Base-by-base conservation (phyloP, 1,284 basidiomycete species). In the Trametes pubescens region DNA sequence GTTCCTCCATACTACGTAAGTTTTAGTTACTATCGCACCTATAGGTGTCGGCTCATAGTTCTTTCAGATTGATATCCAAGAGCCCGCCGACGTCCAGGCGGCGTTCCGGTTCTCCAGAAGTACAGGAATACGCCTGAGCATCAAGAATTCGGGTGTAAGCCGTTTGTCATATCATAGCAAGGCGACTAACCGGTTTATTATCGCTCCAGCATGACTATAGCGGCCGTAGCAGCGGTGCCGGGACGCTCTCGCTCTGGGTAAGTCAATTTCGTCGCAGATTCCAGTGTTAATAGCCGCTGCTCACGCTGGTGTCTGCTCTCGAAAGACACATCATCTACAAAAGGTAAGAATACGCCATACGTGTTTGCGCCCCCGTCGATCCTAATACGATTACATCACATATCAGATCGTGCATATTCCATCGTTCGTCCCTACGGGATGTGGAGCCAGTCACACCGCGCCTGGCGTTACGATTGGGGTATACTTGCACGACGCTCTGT, bases 111-210 rank as follows among this genome's bases (percentile, higher is more conserved):
- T 79, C 66, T 74, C 77, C 2, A 59, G 63, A 13, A 22, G 34
- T 24, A 78, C 76, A 11, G 74, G 75, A 16, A 69, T 77, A 13
- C 72, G 66, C 2, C 67, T 81, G 0, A 74, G 74, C 7, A 76
- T 81, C 43, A 80, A 81, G 64, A 79, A 77, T 62, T 74, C 75
- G 38, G 78, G 78, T 2, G 46, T 47, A 47, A 35, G 34, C 34
- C 34, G 13, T 35, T 35, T 7, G 34, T 35, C 13, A 6, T 35
- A 13, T 13, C 13, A 13, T 35, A 35, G 34, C 34, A 13, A 35
- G 6, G 34, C 34, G 13, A n/a, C n/a, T n/a, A 7, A 35, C 34
- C 6, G 6, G 34, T 13, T 35, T 7, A 35, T 13, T 35, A 6
- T 35, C 13, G 34, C 7, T 13, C 13, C 13, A 47, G 46, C 78